A percentile compares a stretch with the other conserved stretches of the same genome.
These are phyloP conservation scores for Trichocladium uniseriatum DNA, from an alignment of 495 filamentous ascomycete species.

Conservation along the genomic window DNA sequence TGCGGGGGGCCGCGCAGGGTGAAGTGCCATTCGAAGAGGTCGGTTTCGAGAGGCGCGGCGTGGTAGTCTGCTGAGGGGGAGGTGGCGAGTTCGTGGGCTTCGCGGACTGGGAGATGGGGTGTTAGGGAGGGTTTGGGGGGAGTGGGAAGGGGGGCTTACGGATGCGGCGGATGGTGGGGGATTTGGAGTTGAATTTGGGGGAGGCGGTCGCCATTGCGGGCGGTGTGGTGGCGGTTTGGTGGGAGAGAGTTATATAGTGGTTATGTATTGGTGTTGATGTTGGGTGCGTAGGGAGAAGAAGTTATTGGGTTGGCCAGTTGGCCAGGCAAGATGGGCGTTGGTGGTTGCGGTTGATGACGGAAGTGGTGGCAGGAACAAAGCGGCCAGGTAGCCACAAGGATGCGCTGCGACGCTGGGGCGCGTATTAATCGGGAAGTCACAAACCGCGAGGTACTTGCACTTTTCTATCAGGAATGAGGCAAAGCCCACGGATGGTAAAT, in stretches of 20 bases:
- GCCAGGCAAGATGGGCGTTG: background rate
- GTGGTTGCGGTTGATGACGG: background rate
- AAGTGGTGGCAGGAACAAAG: background rate
- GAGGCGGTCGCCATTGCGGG: conserved; percentile 19
- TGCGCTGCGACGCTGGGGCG: too few relatives aligned
- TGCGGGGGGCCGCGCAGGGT: conserved; percentile 83
- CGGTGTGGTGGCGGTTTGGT: background rate
- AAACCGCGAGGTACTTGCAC: too few relatives aligned
- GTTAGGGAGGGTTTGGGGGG: conserved; percentile 6
- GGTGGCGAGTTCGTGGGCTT: conserved; percentile 72
- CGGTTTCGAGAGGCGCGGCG: conserved; percentile 69
- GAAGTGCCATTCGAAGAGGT: conserved; percentile 99
- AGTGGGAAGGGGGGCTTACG: conserved; percentile 34
- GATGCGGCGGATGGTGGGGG: conserved; percentile 72
- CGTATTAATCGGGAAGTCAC: too few relatives aligned
- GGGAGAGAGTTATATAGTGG: background rate
- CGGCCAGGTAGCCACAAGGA: conserved; percentile 11
- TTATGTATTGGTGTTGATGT: background rate
- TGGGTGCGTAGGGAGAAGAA: background rate
- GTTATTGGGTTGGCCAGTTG: background rate
- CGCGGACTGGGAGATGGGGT: conserved; percentile 50
- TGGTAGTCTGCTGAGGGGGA: conserved; percentile 73
- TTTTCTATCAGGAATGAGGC: too few relatives aligned
- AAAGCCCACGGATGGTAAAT: too few relatives aligned
- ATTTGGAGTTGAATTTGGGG: conserved; percentile 60